Percentiles rank a stretch among this genome's conserved stretches.
phyloP scores from a whole-genome alignment of 768 basidiomycete genomes.

The Leccinum barrowsii region DNA sequence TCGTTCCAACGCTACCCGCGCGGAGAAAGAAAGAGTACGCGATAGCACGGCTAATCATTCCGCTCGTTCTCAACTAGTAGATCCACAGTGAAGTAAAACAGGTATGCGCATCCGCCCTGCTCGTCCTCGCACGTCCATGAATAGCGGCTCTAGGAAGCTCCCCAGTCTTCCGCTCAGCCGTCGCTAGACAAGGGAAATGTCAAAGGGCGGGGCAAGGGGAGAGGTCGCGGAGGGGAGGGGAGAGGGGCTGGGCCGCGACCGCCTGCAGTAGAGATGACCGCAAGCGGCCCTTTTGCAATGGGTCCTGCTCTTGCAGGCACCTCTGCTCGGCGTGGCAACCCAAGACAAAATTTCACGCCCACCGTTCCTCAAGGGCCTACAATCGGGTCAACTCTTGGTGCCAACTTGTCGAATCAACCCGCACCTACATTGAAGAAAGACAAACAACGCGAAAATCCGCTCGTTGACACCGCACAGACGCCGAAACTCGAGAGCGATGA shows the following conservation, averaged over 20 bases:
- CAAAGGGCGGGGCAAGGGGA: slow-evolving; percentile 44
- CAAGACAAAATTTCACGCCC: slow-evolving; percentile 57
- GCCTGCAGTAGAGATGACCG: slow-evolving; percentile 68
- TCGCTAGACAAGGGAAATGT: slow-evolving; percentile 42
- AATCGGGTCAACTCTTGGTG: slow-evolving; percentile 41
- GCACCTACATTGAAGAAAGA: slow-evolving; percentile 51
- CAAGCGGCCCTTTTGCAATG: slow-evolving; percentile 86
- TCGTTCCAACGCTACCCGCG: slow-evolving; percentile 72
- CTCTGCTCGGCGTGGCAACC: slow-evolving; percentile 44
- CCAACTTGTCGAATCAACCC: slow-evolving; percentile 46
- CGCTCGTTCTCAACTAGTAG: slow-evolving; percentile 12
- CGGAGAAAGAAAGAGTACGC: slow-evolving; percentile 79
- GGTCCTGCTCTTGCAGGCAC: slow-evolving; percentile 70
- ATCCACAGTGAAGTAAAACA: slow-evolving; percentile 57
- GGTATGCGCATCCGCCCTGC: slow-evolving; percentile 36
- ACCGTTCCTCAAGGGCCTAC: slow-evolving; percentile 38
- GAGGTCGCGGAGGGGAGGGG: slow-evolving; percentile 52
- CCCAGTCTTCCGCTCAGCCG: slow-evolving; percentile 29
- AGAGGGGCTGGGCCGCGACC: slow-evolving; percentile 44
- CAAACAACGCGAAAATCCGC: slow-evolving; percentile 29
- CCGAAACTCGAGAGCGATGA: slow-evolving; percentile 45
- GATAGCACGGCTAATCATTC: slow-evolving; percentile 8
- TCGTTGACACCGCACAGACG: slow-evolving; percentile 22
- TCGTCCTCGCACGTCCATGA: background rate
- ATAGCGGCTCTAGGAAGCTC: slow-evolving; percentile 43